Evolutionary conservation across 2,329 filamentous ascomycete genomes (phyloP).

Genomic region (Alternaria novae-zelandiae): DNA sequence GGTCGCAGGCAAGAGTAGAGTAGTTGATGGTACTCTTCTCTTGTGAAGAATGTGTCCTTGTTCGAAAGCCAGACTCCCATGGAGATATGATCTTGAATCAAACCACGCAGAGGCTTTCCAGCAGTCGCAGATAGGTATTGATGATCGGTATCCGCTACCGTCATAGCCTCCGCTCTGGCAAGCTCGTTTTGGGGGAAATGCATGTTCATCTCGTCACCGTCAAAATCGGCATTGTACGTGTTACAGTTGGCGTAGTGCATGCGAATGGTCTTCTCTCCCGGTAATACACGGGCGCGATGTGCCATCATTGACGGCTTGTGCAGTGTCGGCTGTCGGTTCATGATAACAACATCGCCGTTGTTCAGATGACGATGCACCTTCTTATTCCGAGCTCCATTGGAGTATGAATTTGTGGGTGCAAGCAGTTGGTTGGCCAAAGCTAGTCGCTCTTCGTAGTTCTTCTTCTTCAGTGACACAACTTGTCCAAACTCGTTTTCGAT

Average conservation of each 20-base stretch:
- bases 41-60: constrained; percentile 87
- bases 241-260: constrained; percentile 99
- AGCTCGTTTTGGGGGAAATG: constrained; percentile 98
- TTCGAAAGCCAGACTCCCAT: constrained; percentile 91
- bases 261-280: constrained; percentile 94
- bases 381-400: constrained; percentile 83
- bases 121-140: constrained; percentile 95
- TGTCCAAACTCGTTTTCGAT: constrained; percentile 97
- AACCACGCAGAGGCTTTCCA: constrained; percentile 89
- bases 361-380: constrained; percentile 96
- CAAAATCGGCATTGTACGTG: constrained; percentile 99
- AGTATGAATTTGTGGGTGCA: constrained; percentile 76
- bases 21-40: constrained; percentile 90
- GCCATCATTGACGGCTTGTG: constrained; percentile 99
- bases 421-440: constrained; percentile 92
- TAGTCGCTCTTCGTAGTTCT: constrained; percentile 84
- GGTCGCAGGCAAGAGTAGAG: constrained; percentile 88
- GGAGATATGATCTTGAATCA: constrained; percentile 98
- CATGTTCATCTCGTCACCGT: constrained; percentile 99
- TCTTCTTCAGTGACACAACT: constrained; percentile 84
- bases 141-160: constrained; percentile 94
- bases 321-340: constrained; percentile 97
- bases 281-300: constrained; percentile 88
- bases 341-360: constrained; percentile 95
- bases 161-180: constrained; percentile 88